Conservation (phyloP, 2,329 filamentous ascomycete species). For the Herpotrichia juniperi region DNA sequence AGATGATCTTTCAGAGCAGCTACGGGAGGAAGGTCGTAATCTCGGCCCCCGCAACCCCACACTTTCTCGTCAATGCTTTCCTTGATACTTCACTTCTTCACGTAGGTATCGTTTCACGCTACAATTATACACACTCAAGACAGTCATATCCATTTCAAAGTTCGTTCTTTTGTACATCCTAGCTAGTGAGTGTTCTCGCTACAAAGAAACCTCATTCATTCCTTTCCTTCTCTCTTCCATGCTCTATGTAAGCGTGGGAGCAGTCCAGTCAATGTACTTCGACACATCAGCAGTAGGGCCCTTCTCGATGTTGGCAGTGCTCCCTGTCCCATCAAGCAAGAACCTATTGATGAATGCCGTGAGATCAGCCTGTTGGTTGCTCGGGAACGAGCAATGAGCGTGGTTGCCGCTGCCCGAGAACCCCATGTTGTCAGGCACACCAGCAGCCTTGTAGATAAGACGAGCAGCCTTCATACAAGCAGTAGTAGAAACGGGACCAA, state of each 20-base stretch:
- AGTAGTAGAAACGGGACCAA: slow-evolving; percentile 62
- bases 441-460: slow-evolving; percentile 61
- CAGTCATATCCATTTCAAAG: background rate
- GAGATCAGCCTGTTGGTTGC: slow-evolving; percentile 58
- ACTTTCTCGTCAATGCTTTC: too few relatives aligned
- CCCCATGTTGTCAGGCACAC: slow-evolving; percentile 62
- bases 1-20: too few relatives aligned
- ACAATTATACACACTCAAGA: background rate
- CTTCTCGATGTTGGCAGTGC: slow-evolving; percentile 42
- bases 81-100: too few relatives aligned
- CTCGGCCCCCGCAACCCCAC: too few relatives aligned
- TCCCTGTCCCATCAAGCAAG: slow-evolving; percentile 35
- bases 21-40: too few relatives aligned
- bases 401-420: slow-evolving; percentile 63
- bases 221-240: background rate
- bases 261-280: slow-evolving; percentile 46
- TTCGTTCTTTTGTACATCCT: slow-evolving; percentile 18
- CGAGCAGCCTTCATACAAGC: slow-evolving; percentile 63
- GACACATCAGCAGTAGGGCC: slow-evolving; percentile 34
- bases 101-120: too few relatives aligned
- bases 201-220: slow-evolving; percentile 5
- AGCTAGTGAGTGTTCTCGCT: slow-evolving; percentile 17
- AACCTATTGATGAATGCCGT: slow-evolving; percentile 63
- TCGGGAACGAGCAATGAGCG: slow-evolving; percentile 63
- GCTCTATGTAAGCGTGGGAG: slow-evolving; percentile 39